Base-by-base conservation (phyloP, 129 eudicot genomes). In the Centella asiatica region DNA sequence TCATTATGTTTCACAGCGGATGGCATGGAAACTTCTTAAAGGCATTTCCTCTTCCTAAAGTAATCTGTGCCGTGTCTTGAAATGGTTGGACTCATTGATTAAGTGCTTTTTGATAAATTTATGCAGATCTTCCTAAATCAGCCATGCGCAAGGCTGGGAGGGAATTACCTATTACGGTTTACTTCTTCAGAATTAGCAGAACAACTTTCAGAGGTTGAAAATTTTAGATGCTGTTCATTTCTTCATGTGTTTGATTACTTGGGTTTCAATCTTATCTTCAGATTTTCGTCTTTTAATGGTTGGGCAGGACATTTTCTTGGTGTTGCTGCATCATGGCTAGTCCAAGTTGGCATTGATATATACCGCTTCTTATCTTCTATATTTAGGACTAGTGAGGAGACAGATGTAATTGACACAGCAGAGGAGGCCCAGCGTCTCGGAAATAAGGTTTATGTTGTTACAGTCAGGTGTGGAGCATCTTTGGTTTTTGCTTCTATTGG, bases 21-120 rank as follows among this genome's bases (percentile, higher is more conserved):
- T 71, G 77, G 95, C 95, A 47, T 92, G 96, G 95, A 92, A 92
- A 75, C 96, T 92, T 76, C 88, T 87, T 58, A 92, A 92, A 84
- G 98, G 98, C 84, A 73, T 53, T 56, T 22, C 22, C 42, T 12
- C 60, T 52, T 34, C n/a, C 67, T 33, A 32, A 57, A 13, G 37
- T 20, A 57, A 0, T 34, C 34, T 34, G 9, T 34, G 19, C 5
- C 45, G 11, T 4, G 24, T 1, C 11, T 3, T 8, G 1, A 3
- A 19, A 33, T 53, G 2, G 42, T 34, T 49, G 31, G 36, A 1
- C 48, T 65, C 14, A 23, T 3, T 3, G 28, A 25, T 66, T 64
- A 1, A 45, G 36, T 29, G 20, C 31, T 60, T 54, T 62, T 1
- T n/a, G n/a, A 60, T 51, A 27, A 65, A 44, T 60, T 29, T 20